These are phyloP conservation scores for Russula earlei DNA, from an alignment of 768 basidiomycete genomes.

Conservation along the genomic window DNA sequence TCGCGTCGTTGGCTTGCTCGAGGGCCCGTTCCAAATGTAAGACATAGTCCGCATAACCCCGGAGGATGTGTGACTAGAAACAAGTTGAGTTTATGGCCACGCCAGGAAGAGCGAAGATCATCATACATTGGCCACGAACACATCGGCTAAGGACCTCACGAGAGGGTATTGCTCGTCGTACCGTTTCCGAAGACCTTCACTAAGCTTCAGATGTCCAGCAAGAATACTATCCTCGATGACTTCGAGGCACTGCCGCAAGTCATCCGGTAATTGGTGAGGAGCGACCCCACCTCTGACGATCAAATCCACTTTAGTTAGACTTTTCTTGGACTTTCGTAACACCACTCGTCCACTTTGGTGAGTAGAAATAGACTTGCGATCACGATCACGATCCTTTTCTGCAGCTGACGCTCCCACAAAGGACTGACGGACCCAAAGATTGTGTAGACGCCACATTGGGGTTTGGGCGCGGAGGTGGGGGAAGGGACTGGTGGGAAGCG, in stretches of 20 bases:
- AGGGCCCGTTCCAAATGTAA: slow-evolving; percentile 89
- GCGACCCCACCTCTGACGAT: slow-evolving; percentile 46
- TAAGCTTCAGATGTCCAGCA: slow-evolving; percentile 80
- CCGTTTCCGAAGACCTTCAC: slow-evolving; percentile 75
- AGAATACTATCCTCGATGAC: slow-evolving; percentile 81
- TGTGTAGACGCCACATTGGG: slow-evolving; percentile 54
- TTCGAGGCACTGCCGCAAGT: slow-evolving; percentile 75
- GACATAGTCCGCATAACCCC: slow-evolving; percentile 90
- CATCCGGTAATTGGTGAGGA: slow-evolving; percentile 79
- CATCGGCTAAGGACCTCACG: slow-evolving; percentile 86
- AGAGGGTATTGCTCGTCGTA: slow-evolving; percentile 96
- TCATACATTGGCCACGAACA: slow-evolving; percentile 88
- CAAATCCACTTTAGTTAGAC: slow-evolving; percentile 35
- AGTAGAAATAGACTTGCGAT: slow-evolving; percentile 34
- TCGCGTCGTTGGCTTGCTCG: slow-evolving; percentile 73
- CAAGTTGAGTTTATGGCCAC: slow-evolving; percentile 18
- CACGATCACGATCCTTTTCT: slow-evolving; percentile 32
- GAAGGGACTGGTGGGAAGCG: slow-evolving; percentile 73
- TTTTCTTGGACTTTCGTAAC: slow-evolving; percentile 62
- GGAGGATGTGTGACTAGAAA: slow-evolving; percentile 78
- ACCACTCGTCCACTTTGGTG: slow-evolving; percentile 32
- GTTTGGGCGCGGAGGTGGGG: slow-evolving; percentile 49
- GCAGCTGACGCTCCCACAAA: slow-evolving; percentile 33
- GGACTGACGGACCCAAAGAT: slow-evolving; percentile 65
- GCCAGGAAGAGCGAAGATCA: slow-evolving; percentile 1